Evolutionary conservation across 2,329 filamentous ascomycete genomes (phyloP), one percentile per base, ranked within the genome.

Genomic region (Graphium sp.): DNA sequence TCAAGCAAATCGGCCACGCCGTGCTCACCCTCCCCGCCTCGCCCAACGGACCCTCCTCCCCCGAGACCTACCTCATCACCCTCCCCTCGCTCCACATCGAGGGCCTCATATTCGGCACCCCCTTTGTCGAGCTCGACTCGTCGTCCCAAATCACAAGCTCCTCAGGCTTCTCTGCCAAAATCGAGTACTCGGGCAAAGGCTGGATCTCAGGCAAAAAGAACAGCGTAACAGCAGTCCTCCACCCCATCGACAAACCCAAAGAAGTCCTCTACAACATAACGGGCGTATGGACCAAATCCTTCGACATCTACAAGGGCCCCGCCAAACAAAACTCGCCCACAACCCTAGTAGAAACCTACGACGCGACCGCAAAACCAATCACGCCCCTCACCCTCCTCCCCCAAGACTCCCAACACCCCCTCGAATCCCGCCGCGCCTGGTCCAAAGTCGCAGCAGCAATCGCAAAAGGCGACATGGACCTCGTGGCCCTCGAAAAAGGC

Each of bases 191-290:
- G 35, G 85, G 87, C 43, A 87, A 83, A 49, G 87, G 87, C 33
- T 98, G 87, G 87, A 54, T 98, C 7, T 84, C 78, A 25, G 89
- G 87, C 39, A 92, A 92, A 64, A 94, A 93, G 61, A 95, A 95
- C 58, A 79, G 67, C 32, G 83, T 95, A 48, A 71, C 62, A 9
- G 87, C 84, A 10, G 62, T 62, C 15, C 49, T 95, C 32, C 84
- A 78, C 55, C 65, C 60, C 11, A 71, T 80, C 51, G 54, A 72
- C 56, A 60, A 62, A 53, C 82, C 75, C 52, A 79, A 77, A 53
- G 75, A 80, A 29, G 65, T 71, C 35, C 60, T 76, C 27, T 94
- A 87, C 60, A 82, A 74, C n/a, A 64, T 77, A 22, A 74, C 83
- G 18, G 89, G 89, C 15, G 82, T 91, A 48, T 98, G 89, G 89